Conservation (phyloP, 2,329 filamentous ascomycete species). For the Fusarium oligoseptatum region DNA sequence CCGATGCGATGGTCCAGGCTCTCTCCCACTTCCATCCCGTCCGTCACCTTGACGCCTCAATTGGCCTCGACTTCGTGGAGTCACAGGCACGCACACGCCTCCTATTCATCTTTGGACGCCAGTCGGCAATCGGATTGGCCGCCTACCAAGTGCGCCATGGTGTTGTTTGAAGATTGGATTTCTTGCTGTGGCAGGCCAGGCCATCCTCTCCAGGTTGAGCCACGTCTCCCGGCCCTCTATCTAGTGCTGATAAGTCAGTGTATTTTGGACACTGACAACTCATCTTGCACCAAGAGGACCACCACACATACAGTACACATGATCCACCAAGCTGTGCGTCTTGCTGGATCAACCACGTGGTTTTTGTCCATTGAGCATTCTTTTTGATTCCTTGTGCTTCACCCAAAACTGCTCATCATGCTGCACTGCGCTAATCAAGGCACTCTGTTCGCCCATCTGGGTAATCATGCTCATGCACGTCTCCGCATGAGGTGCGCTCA, state of each 20-base stretch:
- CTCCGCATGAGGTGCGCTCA: slow-evolving; percentile 5
- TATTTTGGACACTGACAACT: slow-evolving; percentile 11
- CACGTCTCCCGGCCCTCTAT: background rate
- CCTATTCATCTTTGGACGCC: background rate
- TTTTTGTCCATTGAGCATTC: background rate
- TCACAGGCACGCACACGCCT: background rate
- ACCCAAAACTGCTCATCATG: background rate
- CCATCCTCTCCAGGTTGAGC: slow-evolving; percentile 1
- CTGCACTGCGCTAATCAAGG: background rate
- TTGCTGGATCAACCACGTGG: background rate
- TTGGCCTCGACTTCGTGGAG: background rate
- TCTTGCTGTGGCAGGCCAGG: background rate
- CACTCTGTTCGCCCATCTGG: background rate
- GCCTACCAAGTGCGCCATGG: slow-evolving; percentile 1
- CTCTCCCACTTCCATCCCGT: background rate
- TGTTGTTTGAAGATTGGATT: background rate
- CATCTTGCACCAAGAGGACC: background rate
- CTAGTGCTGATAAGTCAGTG: background rate
- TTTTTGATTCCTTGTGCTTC: background rate
- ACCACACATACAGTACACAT: background rate
- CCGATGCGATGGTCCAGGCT: background rate
- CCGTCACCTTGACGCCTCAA: slow-evolving; percentile 4
- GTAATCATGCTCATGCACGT: slow-evolving; percentile 1
- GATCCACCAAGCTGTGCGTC: background rate
- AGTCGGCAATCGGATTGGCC: slow-evolving; percentile 6